phyloP scores from a whole-genome alignment of 306 rosid genomes.

The Boehmeria nivea region DNA sequence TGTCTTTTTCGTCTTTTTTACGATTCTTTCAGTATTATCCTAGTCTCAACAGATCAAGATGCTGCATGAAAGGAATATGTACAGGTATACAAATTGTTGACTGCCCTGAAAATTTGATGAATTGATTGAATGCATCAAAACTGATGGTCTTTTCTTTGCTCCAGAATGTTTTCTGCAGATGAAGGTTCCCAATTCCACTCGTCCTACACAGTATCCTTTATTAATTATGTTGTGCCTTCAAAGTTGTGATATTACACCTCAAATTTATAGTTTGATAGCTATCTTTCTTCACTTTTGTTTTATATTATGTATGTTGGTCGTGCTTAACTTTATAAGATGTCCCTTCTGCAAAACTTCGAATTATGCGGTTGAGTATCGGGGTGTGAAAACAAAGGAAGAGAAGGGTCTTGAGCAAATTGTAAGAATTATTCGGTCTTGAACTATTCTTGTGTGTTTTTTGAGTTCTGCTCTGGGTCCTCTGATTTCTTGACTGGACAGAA shows the following conservation, averaged over 20 bases:
- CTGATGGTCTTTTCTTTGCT: constrained; percentile 14
- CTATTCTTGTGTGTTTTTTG: constrained; percentile 12
- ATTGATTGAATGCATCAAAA: constrained; percentile 11
- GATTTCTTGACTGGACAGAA: constrained; percentile 5
- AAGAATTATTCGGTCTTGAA: constrained; percentile 28
- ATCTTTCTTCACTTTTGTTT: not conserved
- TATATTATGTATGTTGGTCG: constrained; percentile 23
- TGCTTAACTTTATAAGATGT: constrained; percentile 69
- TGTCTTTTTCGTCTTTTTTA: constrained; percentile 11
- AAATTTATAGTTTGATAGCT: not conserved
- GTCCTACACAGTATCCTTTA: constrained; percentile 97
- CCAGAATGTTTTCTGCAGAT: constrained; percentile 98
- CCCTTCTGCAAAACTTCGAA: constrained; percentile 91
- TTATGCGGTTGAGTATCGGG: constrained; percentile 96
- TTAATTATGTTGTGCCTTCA: constrained; percentile 12
- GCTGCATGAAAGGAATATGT: constrained; percentile 97
- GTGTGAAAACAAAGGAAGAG: constrained; percentile 94
- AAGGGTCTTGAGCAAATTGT: constrained; percentile 89
- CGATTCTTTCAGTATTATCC: constrained; percentile 86
- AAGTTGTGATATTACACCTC: not conserved
- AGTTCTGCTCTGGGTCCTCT: constrained; percentile 10
- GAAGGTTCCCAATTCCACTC: constrained; percentile 98
- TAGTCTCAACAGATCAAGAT: constrained; percentile 97
- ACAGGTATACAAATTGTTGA: constrained; percentile 49
- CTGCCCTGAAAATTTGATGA: not conserved